Percentiles rank a stretch among this genome's conserved stretches.
These are phyloP conservation scores for Chlorella sp. DNA, from an alignment of 139 green algal genomes.

Conservation along the genomic window DNA sequence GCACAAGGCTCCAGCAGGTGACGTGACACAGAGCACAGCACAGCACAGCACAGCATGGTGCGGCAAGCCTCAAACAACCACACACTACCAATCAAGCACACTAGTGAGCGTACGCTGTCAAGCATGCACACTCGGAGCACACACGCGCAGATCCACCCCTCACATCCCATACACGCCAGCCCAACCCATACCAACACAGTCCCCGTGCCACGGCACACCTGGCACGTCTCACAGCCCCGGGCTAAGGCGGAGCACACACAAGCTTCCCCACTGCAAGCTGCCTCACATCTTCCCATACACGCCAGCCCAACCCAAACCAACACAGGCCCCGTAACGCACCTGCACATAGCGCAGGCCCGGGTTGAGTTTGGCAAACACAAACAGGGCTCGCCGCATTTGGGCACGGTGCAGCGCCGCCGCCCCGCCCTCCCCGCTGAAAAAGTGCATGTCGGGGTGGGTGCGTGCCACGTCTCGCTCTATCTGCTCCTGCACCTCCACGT, in stretches of 20 bases:
- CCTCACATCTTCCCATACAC: no score
- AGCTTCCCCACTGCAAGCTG: no score
- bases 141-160: no score
- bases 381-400: conserved; percentile 89
- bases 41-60: no score
- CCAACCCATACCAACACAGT: no score
- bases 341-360: conserved; percentile 96
- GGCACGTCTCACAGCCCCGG: no score
- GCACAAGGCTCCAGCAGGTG: background rate
- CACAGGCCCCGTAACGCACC: conserved; percentile 8
- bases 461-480: conserved; percentile 94
- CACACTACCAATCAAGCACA: no score
- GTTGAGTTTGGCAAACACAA: conserved; percentile 98
- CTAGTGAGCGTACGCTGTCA: no score
- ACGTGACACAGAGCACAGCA: background rate
- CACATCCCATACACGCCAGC: no score
- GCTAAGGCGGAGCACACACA: no score
- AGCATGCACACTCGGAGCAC: conserved; percentile 57
- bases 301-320: background rate
- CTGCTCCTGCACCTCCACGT: conserved; percentile 88
- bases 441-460: conserved; percentile 96
- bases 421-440: conserved; percentile 82
- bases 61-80: no score
- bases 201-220: no score
- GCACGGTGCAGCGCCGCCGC: conserved; percentile 37